phyloP scores from a whole-genome alignment of 352 stramenopile species.

The Globisporangium solare region DNA sequence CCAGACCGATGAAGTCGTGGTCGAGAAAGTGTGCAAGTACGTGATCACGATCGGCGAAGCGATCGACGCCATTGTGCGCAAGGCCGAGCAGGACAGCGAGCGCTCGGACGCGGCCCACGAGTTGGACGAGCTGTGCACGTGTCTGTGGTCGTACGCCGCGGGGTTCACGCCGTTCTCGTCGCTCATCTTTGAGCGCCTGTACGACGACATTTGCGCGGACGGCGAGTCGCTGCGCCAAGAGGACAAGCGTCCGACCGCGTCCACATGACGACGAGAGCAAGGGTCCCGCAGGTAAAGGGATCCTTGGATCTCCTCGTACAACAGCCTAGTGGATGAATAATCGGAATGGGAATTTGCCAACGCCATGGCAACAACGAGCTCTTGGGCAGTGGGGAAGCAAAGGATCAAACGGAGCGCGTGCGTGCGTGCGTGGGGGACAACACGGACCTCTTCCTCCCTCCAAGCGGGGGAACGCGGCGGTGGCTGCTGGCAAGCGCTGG shows the following conservation, averaged over 20 bases:
- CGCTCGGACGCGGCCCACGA: conserved; percentile 19
- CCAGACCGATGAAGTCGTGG: conserved; percentile 77
- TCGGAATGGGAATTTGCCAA: no score
- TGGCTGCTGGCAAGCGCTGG: not conserved
- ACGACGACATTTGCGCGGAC: conserved; percentile 82
- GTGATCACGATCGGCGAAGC: conserved; percentile 72
- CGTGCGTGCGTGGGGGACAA: not conserved
- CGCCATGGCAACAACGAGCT: not conserved
- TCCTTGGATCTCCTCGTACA: no score
- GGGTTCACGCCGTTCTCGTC: conserved; percentile 72
- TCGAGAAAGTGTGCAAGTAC: conserved; percentile 87
- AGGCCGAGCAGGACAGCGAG: conserved; percentile 26
- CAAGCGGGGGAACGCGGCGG: not conserved
- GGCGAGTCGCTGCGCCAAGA: conserved; percentile 35
- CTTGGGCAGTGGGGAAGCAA: no score
- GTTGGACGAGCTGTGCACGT: conserved; percentile 74
- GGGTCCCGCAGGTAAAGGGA: not conserved
- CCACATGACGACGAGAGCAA: conserved; percentile 18
- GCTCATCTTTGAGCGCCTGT: conserved; percentile 76
- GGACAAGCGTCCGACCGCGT: conserved; percentile 5
- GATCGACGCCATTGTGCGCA: conserved; percentile 73
- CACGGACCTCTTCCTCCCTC: not conserved
- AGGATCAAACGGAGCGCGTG: not conserved
- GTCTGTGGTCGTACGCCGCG: conserved; percentile 76
- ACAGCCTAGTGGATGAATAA: no score